Evolutionary conservation across 768 basidiomycete species (phyloP), one percentile per base, ranked within the genome.

Genomic region (Pholiota molesta): DNA sequence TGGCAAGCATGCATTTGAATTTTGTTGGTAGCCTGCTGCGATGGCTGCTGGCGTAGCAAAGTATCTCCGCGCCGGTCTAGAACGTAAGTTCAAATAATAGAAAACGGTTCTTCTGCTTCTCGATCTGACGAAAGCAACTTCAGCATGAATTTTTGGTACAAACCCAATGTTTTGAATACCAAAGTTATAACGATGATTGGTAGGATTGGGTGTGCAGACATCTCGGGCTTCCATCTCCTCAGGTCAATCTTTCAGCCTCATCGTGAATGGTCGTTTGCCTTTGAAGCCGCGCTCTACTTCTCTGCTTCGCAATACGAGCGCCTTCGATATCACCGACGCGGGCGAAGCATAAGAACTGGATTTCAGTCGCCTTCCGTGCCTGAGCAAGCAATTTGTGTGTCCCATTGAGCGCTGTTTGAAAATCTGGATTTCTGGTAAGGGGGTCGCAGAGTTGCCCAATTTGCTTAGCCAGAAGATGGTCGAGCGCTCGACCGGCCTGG

Each of bases 271-370:
- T 49, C 9, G 47, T 23, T 21, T 49, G 5, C 47, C 47, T 49
- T 49, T 8, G 19, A 26, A 13, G 3, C 23, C 21, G 47, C 10
- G 21, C 23, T 14, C 47, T 49, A 49, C 21, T 49, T 26, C 23
- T 49, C 19, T 26, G 47, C 26, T 49, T 49, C 13, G 47, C 47
- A 7, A 49, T 1, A 26, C 47, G 10, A 49, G 23, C 3, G 9
- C 23, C 23, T 49, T 49, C 21, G 5, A 7, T 26, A 13, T 23
- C 14, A 4, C 13, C 47, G 5, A 85, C 81, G 68, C 85, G 85
- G 62, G 89, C 83, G 81, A 99, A 97, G 77, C 97, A 99, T 71
- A 97, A 77, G 65, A 97, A 99, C 70, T 97, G 94, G 54, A 97
- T 89, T 3, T 90, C 92, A 2, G 96, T 99, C 45, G 93, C 90